Conservation (phyloP, 257 asterid genomes). For the Ehretia macrophylla region DNA sequence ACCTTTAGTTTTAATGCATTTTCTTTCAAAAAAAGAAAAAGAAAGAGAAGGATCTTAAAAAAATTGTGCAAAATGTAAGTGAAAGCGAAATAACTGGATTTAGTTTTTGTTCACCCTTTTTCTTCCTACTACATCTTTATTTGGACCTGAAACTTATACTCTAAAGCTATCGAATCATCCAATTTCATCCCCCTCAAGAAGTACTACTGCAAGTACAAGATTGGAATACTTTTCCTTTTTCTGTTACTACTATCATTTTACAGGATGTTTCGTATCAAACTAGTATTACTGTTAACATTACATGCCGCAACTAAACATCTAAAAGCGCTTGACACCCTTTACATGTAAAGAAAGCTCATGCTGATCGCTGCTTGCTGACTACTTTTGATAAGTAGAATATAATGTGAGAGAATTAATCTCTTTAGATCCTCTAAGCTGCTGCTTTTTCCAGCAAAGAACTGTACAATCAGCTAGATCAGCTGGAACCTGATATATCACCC, state of each 20-base stretch:
- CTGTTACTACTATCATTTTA: too few species aligned
- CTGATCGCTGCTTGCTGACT: too few species aligned
- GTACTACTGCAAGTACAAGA: not conserved
- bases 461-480: constrained; percentile 24
- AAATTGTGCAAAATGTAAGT: too few species aligned
- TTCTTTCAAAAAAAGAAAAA: too few species aligned
- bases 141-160: too few species aligned
- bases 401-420: not conserved
- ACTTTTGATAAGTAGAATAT: not conserved
- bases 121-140: too few species aligned
- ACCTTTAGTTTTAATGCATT: too few species aligned
- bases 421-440: constrained; percentile 12
- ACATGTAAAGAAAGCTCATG: constrained; percentile 5
- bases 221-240: not conserved
- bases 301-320: not conserved
- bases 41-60: too few species aligned
- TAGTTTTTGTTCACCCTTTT: too few species aligned
- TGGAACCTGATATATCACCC: constrained; percentile 13
- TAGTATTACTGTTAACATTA: not conserved
- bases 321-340: constrained; percentile 1
- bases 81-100: too few species aligned
- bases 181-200: not conserved
- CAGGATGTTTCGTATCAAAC: too few species aligned
- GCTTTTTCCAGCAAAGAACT: constrained; percentile 15
- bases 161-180: too few species aligned